These are phyloP conservation scores for Cutaneotrichosporon sp. DNA, from an alignment of 1,284 basidiomycete species.

Conservation along the genomic window DNA sequence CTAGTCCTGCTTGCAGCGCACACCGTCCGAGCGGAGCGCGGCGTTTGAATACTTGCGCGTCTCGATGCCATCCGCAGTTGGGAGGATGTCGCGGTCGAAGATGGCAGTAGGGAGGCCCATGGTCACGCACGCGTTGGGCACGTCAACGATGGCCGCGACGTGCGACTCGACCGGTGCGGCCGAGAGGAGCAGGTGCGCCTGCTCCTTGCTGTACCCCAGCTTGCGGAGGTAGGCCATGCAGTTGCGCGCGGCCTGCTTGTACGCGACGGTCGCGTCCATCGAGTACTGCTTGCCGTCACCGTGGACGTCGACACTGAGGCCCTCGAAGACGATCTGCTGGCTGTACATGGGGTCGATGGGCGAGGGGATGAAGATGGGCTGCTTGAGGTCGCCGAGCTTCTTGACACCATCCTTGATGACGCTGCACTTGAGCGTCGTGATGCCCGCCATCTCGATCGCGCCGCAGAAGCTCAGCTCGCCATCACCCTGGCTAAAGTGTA, in stretches of 20 bases:
- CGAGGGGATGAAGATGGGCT: conserved; percentile 66
- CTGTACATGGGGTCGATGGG: conserved; percentile 30
- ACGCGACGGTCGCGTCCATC: conserved; percentile 52
- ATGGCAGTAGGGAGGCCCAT: conserved; percentile 34
- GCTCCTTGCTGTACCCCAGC: conserved; percentile 57
- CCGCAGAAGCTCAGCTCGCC: conserved; percentile 63
- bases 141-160: conserved; percentile 35
- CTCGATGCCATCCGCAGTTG: conserved; percentile 62
- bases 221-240: conserved; percentile 67
- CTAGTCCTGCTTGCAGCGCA: conserved; percentile 15
- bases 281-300: conserved; percentile 29
- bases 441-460: conserved; percentile 61
- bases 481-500: conserved; percentile 80
- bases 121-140: conserved; percentile 35
- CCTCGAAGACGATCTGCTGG: conserved; percentile 35
- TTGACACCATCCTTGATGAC: conserved; percentile 74
- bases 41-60: conserved; percentile 65
- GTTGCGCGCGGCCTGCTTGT: conserved; percentile 75
- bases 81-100: conserved; percentile 53
- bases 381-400: conserved; percentile 67
- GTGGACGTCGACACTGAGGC: conserved; percentile 52
- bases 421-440: conserved; percentile 70
- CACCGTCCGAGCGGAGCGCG: conserved; percentile 66
- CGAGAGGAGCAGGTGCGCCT: conserved; percentile 70
- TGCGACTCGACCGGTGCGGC: conserved; percentile 68